Percentiles rank a stretch among this genome's conserved stretches.
These are phyloP conservation scores for Coniferiporia weirii DNA, from an alignment of 1,284 basidiomycete genomes.

Conservation along the genomic window DNA sequence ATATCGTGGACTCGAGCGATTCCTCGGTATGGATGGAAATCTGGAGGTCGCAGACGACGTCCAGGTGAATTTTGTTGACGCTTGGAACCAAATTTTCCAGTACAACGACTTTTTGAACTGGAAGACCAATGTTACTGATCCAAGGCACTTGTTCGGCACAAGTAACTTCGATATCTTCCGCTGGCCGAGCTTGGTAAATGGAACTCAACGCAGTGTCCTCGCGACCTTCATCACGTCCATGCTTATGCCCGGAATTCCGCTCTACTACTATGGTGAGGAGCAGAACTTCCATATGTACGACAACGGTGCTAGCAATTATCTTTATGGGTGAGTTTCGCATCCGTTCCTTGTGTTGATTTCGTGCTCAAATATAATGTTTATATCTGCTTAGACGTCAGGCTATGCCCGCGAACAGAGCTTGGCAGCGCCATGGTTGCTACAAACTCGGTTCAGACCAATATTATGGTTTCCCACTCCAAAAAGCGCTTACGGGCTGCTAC, in stretches of 20 bases:
- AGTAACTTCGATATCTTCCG: slow-evolving; percentile 92
- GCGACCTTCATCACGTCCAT: slow-evolving; percentile 75
- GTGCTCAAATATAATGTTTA: slow-evolving; percentile 20
- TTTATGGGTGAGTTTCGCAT: slow-evolving; percentile 60
- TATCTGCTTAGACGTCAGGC: slow-evolving; percentile 67
- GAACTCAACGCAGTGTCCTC: slow-evolving; percentile 68
- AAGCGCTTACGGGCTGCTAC: slow-evolving; percentile 71
- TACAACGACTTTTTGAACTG: slow-evolving; percentile 83
- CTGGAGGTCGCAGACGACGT: slow-evolving; percentile 83
- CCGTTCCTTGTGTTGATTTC: background rate
- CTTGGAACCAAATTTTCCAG: slow-evolving; percentile 87
- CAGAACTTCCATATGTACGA: slow-evolving; percentile 83
- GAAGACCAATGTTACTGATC: slow-evolving; percentile 62
- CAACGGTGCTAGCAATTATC: slow-evolving; percentile 80
- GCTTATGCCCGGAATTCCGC: slow-evolving; percentile 81
- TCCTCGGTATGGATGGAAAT: slow-evolving; percentile 92
- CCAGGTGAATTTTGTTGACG: slow-evolving; percentile 72
- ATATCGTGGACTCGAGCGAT: slow-evolving; percentile 77
- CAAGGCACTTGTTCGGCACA: slow-evolving; percentile 82
- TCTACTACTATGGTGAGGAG: slow-evolving; percentile 85
- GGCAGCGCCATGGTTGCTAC: slow-evolving; percentile 92
- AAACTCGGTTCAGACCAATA: slow-evolving; percentile 83
- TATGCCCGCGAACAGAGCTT: slow-evolving; percentile 79
- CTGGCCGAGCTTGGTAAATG: slow-evolving; percentile 84
- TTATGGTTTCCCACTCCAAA: slow-evolving; percentile 83